Base-by-base conservation (phyloP, 768 basidiomycete genomes). In the Tephrocybe sp. region DNA sequence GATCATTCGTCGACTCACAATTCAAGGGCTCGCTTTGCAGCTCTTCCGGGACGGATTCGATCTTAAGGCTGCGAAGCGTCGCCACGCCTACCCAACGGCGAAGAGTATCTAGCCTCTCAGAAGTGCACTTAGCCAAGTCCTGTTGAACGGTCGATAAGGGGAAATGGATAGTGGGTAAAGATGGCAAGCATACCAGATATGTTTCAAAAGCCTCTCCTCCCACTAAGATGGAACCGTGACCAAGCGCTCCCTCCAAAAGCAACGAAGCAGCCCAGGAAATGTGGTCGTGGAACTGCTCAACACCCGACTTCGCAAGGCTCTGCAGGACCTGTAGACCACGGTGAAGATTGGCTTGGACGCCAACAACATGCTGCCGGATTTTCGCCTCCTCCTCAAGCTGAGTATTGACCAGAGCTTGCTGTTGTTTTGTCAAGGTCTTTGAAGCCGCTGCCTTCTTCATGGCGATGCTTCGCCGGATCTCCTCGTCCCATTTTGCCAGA, bases 401-500 rank as follows among this genome's bases (percentile, higher is more conserved):
- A 3, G 83, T 83, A 44, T 87, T 78, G 11, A 98, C 80, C n/a
- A 92, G 77, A 0, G 83, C 85, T 53, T 88, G 84, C 52, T 97
- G 92, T 52, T 88, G 85, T 63, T 93, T 98, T 1, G 89, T 90
- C 14, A 98, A 66, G 1, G 73, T 72, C 5, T 68, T 71, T 1
- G 73, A 59, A 1, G 67, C 62, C 1, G 75, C 67, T 9, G 81
- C 77, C 65, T 90, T 92, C 72, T 98, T 98, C 49, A 71, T 80
- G 5, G 90, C 89, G 1, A 98, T 73, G 0, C 86, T 83, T 58
- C 89, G 85, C 9, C 94, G 82, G n/a, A 96, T 73, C 53, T 99
- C 95, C 22, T 85, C 87, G 54, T 99, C 97, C 96, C 96, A 99
- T 61, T 91, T 87, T 14, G 91, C 87, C 12, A 96, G 88, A 32